Evolutionary conservation across 2,329 filamentous ascomycete species (phyloP), one percentile per base, ranked within the genome.

Genomic region (Fusarium siculi): DNA sequence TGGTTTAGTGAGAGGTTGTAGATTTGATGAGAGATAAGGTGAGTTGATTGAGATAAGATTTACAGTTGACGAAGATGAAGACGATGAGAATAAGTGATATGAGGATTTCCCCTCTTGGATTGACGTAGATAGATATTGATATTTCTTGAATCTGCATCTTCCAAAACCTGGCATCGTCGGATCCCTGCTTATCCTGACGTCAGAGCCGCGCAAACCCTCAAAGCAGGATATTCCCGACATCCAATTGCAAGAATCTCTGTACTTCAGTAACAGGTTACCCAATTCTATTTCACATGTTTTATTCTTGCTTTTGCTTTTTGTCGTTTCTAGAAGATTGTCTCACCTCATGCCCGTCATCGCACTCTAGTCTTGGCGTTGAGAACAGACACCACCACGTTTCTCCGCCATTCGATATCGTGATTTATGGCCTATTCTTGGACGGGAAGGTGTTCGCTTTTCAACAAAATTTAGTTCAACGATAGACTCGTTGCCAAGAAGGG

Each of bases 131-230:
- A 73, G 68, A 65, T 34, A 50, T 52, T 47, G 49, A 32, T 23
- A 66, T 55, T 72, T 56, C 63, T 57, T 65, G 58, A 47, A 65
- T 68, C 40, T 68, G 34, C 37, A 56, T 59, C 52, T 46, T 46
- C 59, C 68, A 77, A 77, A 76, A 67, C 72, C 74, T 77, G 76
- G 75, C 72, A 66, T 72, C 43, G 53, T 52, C 56, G n/a, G 52
- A 74, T 77, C 76, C 76, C 58, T 76, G 76, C 54, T 61, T 62
- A 23, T 25, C 60, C 76, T 77, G 76, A 77, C 76, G 76, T 77
- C 76, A 77, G 74, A 61, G 57, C 60, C 62, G 71, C 72, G 74
- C 73, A 73, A 74, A 66, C 63, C 43, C 30, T 34, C 63, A 50
- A 66, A 66, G 32, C 67, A 68, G 69, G 55, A 62, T 59, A 47